Evolutionary conservation across 768 basidiomycete genomes (phyloP).

Genomic region (Podaxis carcinomalis): DNA sequence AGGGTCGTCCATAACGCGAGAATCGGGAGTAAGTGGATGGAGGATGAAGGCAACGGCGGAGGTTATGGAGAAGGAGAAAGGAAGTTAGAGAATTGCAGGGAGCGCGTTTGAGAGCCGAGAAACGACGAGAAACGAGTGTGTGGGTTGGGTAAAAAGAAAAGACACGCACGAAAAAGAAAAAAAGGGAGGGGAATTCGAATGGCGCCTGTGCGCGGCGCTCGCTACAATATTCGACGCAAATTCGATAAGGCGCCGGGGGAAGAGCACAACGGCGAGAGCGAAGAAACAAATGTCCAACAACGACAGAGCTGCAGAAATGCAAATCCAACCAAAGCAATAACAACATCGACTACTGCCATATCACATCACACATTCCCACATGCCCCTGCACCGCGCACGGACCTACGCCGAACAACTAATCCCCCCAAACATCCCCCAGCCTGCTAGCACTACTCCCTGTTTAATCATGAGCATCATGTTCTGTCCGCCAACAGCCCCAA

Average conservation of each 20-base stretch:
- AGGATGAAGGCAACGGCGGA: constrained; percentile 46
- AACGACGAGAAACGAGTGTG: constrained; percentile 49
- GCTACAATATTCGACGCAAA: constrained; percentile 15
- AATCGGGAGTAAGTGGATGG: constrained; percentile 33
- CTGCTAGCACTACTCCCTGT: neutral
- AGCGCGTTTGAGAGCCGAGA: constrained; percentile 47
- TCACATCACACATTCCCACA: constrained; percentile 15
- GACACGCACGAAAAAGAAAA: constrained; percentile 37
- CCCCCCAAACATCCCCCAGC: neutral
- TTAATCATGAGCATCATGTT: neutral
- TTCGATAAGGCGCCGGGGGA: constrained; percentile 21
- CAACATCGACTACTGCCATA: constrained; percentile 12
- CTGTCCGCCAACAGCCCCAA: neutral
- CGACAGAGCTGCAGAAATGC: constrained; percentile 19
- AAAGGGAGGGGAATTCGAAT: constrained; percentile 31
- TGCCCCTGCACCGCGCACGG: constrained; percentile 22
- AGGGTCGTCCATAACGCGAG: constrained; percentile 64
- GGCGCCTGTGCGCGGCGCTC: constrained; percentile 24
- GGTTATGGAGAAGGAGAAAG: constrained; percentile 39
- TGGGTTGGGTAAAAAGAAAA: constrained; percentile 35
- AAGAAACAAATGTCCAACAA: constrained; percentile 18
- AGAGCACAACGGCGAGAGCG: constrained; percentile 29
- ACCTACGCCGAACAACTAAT: constrained; percentile 9
- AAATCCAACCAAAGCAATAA: constrained; percentile 23
- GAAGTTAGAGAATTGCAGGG: constrained; percentile 43